Percentiles rank a stretch among this genome's conserved stretches.
Conservation (phyloP, 2,329 filamentous ascomycete genomes). For the Canariomyces notabilis region DNA sequence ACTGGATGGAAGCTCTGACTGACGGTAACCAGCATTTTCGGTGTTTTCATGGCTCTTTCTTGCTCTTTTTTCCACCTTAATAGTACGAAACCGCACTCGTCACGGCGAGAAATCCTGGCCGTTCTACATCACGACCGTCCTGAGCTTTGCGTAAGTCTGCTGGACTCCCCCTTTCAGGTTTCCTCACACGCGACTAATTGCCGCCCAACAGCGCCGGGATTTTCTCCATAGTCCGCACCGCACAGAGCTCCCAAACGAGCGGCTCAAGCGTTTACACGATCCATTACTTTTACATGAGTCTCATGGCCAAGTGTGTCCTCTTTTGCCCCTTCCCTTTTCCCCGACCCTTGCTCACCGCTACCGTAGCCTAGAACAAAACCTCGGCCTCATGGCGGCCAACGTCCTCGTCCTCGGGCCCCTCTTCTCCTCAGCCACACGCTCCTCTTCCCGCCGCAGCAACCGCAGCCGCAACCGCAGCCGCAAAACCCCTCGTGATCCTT, state of each 20-base stretch:
- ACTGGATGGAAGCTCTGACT: conserved; percentile 9
- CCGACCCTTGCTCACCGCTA: neutral
- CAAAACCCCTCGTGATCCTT: conserved; percentile 10
- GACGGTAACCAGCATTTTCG: conserved; percentile 28
- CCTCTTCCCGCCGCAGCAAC: conserved; percentile 11
- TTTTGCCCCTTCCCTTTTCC: neutral
- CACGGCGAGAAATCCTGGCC: conserved; percentile 29
- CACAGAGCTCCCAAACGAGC: conserved; percentile 30
- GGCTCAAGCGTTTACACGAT: conserved; percentile 28
- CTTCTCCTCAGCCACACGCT: conserved; percentile 19
- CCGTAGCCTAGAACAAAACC: conserved; percentile 33
- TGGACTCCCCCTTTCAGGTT: neutral
- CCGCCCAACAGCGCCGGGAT: conserved; percentile 27
- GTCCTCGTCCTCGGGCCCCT: conserved; percentile 32
- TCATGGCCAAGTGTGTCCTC: conserved; percentile 30
- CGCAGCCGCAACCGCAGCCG: neutral
- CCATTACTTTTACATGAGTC: conserved; percentile 29
- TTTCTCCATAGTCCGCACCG: conserved; percentile 32
- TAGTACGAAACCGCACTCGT: conserved; percentile 29
- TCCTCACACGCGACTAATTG: neutral
- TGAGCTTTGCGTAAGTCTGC: conserved; percentile 28
- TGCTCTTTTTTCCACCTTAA: conserved; percentile 31
- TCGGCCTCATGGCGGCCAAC: conserved; percentile 35
- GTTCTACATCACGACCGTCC: conserved; percentile 31
- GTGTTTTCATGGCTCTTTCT: conserved; percentile 35